Percentiles rank a stretch among this genome's conserved stretches.
phyloP scores from a whole-genome alignment of 495 filamentous ascomycete genomes.

The Bathelium albidoporum region DNA sequence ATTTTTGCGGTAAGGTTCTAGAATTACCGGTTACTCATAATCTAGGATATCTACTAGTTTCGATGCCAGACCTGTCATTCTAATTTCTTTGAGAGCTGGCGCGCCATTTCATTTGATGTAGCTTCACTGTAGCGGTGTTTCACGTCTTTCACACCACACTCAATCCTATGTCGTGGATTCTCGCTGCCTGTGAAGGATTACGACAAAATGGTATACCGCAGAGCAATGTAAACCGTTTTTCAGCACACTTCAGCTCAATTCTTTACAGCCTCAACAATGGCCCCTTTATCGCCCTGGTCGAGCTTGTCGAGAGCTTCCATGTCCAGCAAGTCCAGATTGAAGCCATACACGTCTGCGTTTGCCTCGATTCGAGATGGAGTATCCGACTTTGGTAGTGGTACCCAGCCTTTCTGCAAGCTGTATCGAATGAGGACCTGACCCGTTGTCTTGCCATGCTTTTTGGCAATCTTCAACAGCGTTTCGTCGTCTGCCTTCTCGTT shows the following conservation, averaged over 20 bases:
- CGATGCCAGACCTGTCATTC: no score
- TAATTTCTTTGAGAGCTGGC: no score
- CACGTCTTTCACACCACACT: no score
- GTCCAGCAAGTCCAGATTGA: constrained; percentile 36
- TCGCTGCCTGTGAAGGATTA: no score
- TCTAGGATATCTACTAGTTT: no score
- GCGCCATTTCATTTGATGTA: no score
- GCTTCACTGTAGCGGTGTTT: no score
- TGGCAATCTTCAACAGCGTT: constrained; percentile 41
- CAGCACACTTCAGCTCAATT: constrained; percentile 13
- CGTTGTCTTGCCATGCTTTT: constrained; percentile 40
- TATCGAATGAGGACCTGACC: constrained; percentile 36
- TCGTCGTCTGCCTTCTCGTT: constrained; percentile 50
- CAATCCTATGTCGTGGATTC: no score
- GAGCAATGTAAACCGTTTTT: no score
- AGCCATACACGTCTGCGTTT: constrained; percentile 41
- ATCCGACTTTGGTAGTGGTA: constrained; percentile 45
- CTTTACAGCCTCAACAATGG: constrained; percentile 28
- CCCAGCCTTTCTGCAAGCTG: constrained; percentile 38
- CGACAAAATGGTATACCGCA: no score
- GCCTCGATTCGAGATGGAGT: constrained; percentile 33
- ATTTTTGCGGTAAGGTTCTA: no score
- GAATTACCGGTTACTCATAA: no score
- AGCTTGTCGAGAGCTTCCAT: constrained; percentile 35
- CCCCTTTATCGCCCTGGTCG: constrained; percentile 26